These are phyloP conservation scores for Halenospora varia DNA, from an alignment of 495 filamentous ascomycete species.

Conservation along the genomic window DNA sequence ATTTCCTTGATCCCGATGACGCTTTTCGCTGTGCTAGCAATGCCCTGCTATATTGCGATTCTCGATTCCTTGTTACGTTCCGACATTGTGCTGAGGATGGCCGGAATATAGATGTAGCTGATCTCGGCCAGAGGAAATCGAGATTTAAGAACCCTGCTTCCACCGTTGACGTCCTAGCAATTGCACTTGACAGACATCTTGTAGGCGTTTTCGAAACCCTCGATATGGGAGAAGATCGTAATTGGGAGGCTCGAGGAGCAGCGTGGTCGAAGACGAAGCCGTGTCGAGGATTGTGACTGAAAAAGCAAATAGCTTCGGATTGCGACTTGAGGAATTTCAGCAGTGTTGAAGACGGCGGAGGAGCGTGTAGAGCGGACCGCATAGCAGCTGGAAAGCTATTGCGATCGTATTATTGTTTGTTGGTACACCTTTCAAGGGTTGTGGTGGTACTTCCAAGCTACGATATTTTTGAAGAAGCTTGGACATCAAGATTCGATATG, in stretches of 20 bases:
- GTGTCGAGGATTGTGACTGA: slow-evolving; percentile 39
- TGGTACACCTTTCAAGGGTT: not conserved
- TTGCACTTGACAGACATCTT: slow-evolving; percentile 17
- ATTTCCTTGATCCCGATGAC: slow-evolving; percentile 42
- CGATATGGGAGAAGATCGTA: not conserved
- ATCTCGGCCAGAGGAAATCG: slow-evolving; percentile 37
- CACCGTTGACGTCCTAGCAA: slow-evolving; percentile 23
- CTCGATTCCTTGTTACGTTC: slow-evolving; percentile 3
- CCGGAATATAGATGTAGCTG: slow-evolving; percentile 15
- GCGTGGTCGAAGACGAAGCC: slow-evolving; percentile 26
- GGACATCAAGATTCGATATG: not conserved
- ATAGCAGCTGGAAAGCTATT: slow-evolving; percentile 21
- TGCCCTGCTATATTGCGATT: slow-evolving; percentile 9
- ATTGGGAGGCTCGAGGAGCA: slow-evolving; percentile 11
- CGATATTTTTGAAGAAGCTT: slow-evolving; percentile 14
- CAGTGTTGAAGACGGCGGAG: slow-evolving; percentile 53
- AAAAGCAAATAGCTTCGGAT: slow-evolving; percentile 47
- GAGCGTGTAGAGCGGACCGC: slow-evolving; percentile 30
- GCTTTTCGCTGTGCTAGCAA: slow-evolving; percentile 29
- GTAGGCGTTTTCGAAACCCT: slow-evolving; percentile 5
- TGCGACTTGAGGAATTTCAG: slow-evolving; percentile 61
- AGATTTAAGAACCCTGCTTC: slow-evolving; percentile 41
- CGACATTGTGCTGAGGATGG: slow-evolving; percentile 4
- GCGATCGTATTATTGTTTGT: not conserved
- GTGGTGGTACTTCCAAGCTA: not conserved